Conservation (phyloP, 75 land plant species). For the Selaginella moellendorffii region DNA sequence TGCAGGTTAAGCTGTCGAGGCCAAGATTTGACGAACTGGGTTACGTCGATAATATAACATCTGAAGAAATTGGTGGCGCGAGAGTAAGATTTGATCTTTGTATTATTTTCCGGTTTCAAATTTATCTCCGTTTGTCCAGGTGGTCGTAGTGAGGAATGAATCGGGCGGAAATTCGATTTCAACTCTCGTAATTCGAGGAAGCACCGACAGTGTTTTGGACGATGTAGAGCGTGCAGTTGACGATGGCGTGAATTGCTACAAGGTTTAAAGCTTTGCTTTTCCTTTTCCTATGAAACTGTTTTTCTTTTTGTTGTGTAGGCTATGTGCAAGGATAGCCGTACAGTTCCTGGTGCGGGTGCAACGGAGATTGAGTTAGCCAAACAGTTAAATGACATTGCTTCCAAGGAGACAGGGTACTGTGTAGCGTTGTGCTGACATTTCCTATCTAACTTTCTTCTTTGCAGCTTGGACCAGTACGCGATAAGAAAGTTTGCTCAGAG, state of each 20-base stretch:
- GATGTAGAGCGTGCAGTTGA: constrained; percentile 98
- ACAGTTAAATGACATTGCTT: constrained; percentile 71
- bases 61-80: constrained; percentile 87
- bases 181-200: constrained; percentile 85
- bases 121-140: constrained; percentile 24
- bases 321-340: constrained; percentile 91
- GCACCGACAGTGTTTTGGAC: constrained; percentile 93
- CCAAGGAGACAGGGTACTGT: constrained; percentile 81
- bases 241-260: constrained; percentile 95
- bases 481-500: constrained; percentile 94
- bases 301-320: constrained; percentile 24
- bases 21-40: constrained; percentile 89
- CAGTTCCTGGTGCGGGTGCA: constrained; percentile 93
- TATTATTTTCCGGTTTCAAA: not conserved
- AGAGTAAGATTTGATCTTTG: too few species aligned
- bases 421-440: not conserved
- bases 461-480: constrained; percentile 95
- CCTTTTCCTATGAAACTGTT: not conserved
- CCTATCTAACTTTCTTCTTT: not conserved
- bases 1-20: constrained; percentile 64
- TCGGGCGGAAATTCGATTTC: constrained; percentile 78
- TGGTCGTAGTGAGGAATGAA: constrained; percentile 79
- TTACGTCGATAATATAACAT: constrained; percentile 80
- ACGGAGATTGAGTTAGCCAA: constrained; percentile 95
- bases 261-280: constrained; percentile 29